Base-by-base conservation (phyloP, 75 land plant species). In the Picea sitchensis region DNA sequence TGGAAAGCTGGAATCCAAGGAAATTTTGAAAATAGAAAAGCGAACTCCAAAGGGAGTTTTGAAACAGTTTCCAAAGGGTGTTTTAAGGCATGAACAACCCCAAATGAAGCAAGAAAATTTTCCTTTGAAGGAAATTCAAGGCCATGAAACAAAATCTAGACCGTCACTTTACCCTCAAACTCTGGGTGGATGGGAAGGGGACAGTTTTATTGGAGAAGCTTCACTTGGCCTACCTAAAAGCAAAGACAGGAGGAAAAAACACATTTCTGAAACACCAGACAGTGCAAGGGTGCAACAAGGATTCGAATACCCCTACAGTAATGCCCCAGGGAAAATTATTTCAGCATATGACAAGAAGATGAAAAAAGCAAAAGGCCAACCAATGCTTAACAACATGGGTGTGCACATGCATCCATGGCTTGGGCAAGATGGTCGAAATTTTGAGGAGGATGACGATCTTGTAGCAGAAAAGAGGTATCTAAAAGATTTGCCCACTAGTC, bases 41-140 rank as follows among this genome's bases (percentile, higher is more conserved):
- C 41, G 72, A 6, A 67, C 58, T 15, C 78, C 85, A 0, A 84
- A 62, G 73, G 85, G 85, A 3, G 79, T 84, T 26, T 56, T 84
- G 14, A 84, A 84, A 68, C 67, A 65, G 44, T 61, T 58, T 21
- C 65, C 65, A 5, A 67, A 59, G 73, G 14, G n/a, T 58, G 21
- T 31, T 38, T 4, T 1, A 36, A 36, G 68, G 36, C 4, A 41
- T 61, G 72, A 73, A 56, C 51, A 74, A 47, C 12, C 58, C 31
- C 76, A 54, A 20, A 54, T 47, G 13, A 73, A 73, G 58, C 30
- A n/a, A 15, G 76, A 51, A 7, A 54, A 7, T 54, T 0, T 73
- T 74, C 76, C 76, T 23, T 47, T 23, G 3, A n/a, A 11, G 23
- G 76, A 74, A 41, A 51, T 30, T 14, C 76, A 74, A 23, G 31